phyloP scores from a whole-genome alignment of 1,139 yeast genomes.

The Williopsis jadinii region DNA sequence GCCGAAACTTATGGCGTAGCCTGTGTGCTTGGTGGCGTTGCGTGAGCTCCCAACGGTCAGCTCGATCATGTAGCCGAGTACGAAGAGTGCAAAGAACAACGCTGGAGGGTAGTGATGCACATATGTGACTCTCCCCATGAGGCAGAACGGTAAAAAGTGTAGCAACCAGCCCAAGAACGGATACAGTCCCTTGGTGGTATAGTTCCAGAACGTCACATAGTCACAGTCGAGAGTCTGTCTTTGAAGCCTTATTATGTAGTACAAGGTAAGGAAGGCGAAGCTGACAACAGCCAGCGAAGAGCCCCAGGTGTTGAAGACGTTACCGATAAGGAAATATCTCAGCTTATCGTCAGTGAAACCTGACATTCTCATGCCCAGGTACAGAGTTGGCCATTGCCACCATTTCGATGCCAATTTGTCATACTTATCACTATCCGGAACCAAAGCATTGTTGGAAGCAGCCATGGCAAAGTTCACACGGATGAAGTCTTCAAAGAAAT shows the following conservation, averaged over 20 bases:
- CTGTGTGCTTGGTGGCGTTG: slow-evolving; percentile 24
- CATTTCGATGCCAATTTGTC: slow-evolving; percentile 62
- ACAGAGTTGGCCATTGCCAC: slow-evolving; percentile 78
- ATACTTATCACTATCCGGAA: slow-evolving; percentile 64
- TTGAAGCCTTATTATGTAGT: slow-evolving; percentile 49
- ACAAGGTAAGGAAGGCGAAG: slow-evolving; percentile 30
- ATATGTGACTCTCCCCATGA: slow-evolving; percentile 80
- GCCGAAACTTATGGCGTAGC: slow-evolving; percentile 31
- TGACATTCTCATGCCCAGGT: slow-evolving; percentile 63
- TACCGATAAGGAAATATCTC: slow-evolving; percentile 59
- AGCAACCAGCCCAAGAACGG: slow-evolving; percentile 67
- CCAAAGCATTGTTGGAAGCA: slow-evolving; percentile 67
- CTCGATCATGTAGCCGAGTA: slow-evolving; percentile 55
- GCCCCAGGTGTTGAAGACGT: slow-evolving; percentile 62
- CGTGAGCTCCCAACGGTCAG: slow-evolving; percentile 19
- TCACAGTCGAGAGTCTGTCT: slow-evolving; percentile 38
- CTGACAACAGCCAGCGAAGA: slow-evolving; percentile 33
- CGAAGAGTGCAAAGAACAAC: slow-evolving; percentile 65
- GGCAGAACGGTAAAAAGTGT: slow-evolving; percentile 64
- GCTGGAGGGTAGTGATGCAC: slow-evolving; percentile 83
- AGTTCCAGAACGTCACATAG: slow-evolving; percentile 24
- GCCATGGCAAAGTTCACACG: slow-evolving; percentile 70
- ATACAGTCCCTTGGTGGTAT: slow-evolving; percentile 48
- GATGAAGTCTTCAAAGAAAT: slow-evolving; percentile 63
- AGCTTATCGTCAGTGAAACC: slow-evolving; percentile 45